Conservation (phyloP, 2,329 filamentous ascomycete species). For the Cytospora leucostoma region DNA sequence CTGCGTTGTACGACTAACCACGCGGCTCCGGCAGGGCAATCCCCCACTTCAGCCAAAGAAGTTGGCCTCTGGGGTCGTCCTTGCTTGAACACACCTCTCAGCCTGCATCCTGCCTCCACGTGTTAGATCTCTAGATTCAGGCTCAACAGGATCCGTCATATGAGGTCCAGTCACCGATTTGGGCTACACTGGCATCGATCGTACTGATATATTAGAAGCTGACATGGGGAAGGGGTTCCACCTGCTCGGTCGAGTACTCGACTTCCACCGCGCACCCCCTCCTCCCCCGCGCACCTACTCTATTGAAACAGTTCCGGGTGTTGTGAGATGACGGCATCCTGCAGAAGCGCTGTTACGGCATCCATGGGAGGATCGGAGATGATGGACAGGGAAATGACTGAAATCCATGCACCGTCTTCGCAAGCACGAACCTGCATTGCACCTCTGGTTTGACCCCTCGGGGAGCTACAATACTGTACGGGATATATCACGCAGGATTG, state of each 20-base stretch:
- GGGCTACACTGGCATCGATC: too few species aligned
- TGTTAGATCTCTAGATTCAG: background rate
- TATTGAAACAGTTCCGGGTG: slow-evolving; percentile 1
- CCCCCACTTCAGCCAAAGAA: slow-evolving; percentile 5
- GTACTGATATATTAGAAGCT: too few species aligned
- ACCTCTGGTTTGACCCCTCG: background rate
- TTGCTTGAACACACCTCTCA: slow-evolving; percentile 3
- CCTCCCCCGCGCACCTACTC: too few species aligned
- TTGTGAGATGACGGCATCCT: slow-evolving; percentile 21
- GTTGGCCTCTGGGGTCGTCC: slow-evolving; percentile 24
- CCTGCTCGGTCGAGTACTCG: slow-evolving; percentile 1
- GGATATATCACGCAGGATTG: background rate
- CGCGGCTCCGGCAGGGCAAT: slow-evolving; percentile 14
- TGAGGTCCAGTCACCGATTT: too few species aligned
- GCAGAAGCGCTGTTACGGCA: slow-evolving; percentile 8
- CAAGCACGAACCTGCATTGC: slow-evolving; percentile 10
- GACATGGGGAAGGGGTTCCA: background rate
- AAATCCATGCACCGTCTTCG: slow-evolving; percentile 5
- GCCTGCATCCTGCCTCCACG: background rate
- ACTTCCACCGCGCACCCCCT: background rate
- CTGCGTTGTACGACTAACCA: slow-evolving; percentile 14
- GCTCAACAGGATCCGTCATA: background rate
- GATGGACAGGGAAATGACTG: slow-evolving; percentile 21
- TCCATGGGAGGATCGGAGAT: background rate
- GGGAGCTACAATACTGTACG: background rate